Base-by-base conservation (phyloP, 2,329 filamentous ascomycete species). In the Spiromastix sp. region DNA sequence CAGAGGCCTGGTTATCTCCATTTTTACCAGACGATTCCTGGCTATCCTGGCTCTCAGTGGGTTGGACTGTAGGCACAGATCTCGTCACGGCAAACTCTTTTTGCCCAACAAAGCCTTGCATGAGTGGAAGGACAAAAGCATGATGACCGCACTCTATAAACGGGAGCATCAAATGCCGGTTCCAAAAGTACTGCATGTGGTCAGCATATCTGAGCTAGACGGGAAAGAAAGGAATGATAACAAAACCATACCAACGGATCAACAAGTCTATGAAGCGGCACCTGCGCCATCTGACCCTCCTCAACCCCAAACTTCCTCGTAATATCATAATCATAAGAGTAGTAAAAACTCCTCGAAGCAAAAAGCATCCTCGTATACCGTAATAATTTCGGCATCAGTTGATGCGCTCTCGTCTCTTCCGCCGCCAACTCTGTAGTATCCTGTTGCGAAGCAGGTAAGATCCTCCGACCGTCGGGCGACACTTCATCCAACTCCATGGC, bases 31-130 rank as follows among this genome's bases (percentile, higher is more conserved):
- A 37, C 5, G 43, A 42, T 19, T 51, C 36, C 11, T 48, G 45
- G 13, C 37, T 26, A 5, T 42, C 12, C 21, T 41, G 26, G 10
- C 41, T 38, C 5, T 39, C 33, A 24, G 42, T 27, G n/a, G 42
- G 42, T 26, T 39, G 21, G n/a, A n/a, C n/a, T n/a, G n/a, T n/a
- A n/a, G n/a, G n/a, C 10, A 48, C 38, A 8, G 48, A 22, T 4
- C 44, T 53, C 19, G 85, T 80, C 16, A 87, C 75, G 6, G 78
- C 72, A 54, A 98, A 96, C 2, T 77, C 68, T 42, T 76, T 70
- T 58, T 96, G 91, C 1, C 89, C 89, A 13, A 98, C 76, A 48
- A 96, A 98, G 0, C 91, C 91, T 59, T 96, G 91, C 60, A 98
- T 82, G 3, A 98, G 48, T 2, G 91, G 91, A 15, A 96, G 61